Conservation (phyloP, 1,139 yeast species). For the Petasospora rhodanensis region DNA sequence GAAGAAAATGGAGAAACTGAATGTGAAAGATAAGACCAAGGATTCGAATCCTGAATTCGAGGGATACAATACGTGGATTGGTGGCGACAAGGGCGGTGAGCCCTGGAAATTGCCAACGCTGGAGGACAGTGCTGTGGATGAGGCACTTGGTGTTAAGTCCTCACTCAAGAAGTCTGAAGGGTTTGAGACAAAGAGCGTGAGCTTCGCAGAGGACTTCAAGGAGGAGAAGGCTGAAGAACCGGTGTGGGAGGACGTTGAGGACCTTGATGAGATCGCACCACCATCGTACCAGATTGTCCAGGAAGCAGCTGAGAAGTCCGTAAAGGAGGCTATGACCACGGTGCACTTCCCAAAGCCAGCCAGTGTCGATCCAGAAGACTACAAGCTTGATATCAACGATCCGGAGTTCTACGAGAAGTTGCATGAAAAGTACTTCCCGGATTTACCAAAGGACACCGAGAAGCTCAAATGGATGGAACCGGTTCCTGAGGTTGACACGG, state of each 20-base stretch:
- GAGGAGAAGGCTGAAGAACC: slow-evolving; percentile 12
- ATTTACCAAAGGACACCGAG: slow-evolving; percentile 75
- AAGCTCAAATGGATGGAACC: slow-evolving; percentile 92
- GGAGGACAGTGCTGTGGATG: slow-evolving; percentile 29
- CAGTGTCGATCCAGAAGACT: slow-evolving; percentile 27
- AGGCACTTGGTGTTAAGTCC: slow-evolving; percentile 29
- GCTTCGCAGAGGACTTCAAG: slow-evolving; percentile 11
- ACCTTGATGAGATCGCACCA: slow-evolving; percentile 45
- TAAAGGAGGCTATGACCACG: slow-evolving; percentile 36
- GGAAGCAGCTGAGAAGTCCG: slow-evolving; percentile 41
- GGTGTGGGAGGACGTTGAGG: slow-evolving; percentile 27
- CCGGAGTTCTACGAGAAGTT: slow-evolving; percentile 75
- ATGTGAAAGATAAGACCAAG: slow-evolving; percentile 33
- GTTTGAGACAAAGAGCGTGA: slow-evolving; percentile 11
- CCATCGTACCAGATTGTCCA: slow-evolving; percentile 35
- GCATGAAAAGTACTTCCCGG: slow-evolving; percentile 85
- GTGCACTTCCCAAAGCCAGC: slow-evolving; percentile 66
- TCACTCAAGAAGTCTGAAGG: slow-evolving; percentile 1
- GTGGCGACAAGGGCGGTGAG: slow-evolving; percentile 46
- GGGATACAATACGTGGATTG: slow-evolving; percentile 71
- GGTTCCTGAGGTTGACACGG: slow-evolving; percentile 38
- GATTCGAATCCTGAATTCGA: slow-evolving; percentile 47
- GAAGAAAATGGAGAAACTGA: slow-evolving; percentile 28
- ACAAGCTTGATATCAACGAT: slow-evolving; percentile 55
- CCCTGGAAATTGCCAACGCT: slow-evolving; percentile 29